Conservation (phyloP, 2,329 filamentous ascomycete species). For the Pseudopithomyces maydicus region DNA sequence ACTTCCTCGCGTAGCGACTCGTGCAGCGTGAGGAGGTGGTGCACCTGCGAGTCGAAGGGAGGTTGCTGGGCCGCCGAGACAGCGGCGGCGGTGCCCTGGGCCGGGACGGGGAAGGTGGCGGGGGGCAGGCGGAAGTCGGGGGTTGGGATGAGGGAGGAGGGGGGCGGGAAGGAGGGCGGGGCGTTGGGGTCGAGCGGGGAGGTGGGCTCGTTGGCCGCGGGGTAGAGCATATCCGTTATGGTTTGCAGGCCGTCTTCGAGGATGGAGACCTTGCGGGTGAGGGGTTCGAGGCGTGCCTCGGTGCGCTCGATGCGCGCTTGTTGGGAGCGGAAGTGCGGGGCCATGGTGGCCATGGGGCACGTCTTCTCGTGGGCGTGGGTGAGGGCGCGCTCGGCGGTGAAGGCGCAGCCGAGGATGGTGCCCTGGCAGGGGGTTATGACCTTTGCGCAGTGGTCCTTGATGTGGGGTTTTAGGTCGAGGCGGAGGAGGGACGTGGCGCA, state of each 20-base stretch:
- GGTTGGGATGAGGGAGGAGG: constrained; percentile 39
- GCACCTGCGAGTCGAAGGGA: constrained; percentile 54
- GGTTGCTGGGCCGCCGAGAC: constrained; percentile 21
- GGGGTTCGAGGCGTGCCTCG: constrained; percentile 49
- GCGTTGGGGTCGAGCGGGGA: constrained; percentile 40
- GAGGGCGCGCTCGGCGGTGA: constrained; percentile 44
- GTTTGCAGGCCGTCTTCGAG: constrained; percentile 51
- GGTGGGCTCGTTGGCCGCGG: constrained; percentile 35
- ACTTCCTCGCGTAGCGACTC: constrained; percentile 66
- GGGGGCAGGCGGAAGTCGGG: constrained; percentile 42
- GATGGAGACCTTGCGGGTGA: constrained; percentile 51
- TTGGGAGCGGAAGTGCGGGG: constrained; percentile 51
- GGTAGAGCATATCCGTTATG: constrained; percentile 50
- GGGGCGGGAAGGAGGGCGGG: constrained; percentile 34
- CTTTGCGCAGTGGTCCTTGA: constrained; percentile 48
- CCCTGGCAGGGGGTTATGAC: constrained; percentile 51
- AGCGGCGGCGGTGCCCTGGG: constrained; percentile 25
- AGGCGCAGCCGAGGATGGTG: constrained; percentile 49
- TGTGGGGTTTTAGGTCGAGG: constrained; percentile 49
- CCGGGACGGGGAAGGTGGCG: constrained; percentile 38
- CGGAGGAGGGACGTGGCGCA: constrained; percentile 50
- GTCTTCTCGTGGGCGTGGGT: constrained; percentile 47
- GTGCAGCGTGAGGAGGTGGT: constrained; percentile 65
- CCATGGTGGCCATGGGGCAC: constrained; percentile 54
- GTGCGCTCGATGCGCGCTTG: constrained; percentile 50